phyloP scores from a whole-genome alignment of 805 yeast genomes.

The Candida chauliodis region DNA sequence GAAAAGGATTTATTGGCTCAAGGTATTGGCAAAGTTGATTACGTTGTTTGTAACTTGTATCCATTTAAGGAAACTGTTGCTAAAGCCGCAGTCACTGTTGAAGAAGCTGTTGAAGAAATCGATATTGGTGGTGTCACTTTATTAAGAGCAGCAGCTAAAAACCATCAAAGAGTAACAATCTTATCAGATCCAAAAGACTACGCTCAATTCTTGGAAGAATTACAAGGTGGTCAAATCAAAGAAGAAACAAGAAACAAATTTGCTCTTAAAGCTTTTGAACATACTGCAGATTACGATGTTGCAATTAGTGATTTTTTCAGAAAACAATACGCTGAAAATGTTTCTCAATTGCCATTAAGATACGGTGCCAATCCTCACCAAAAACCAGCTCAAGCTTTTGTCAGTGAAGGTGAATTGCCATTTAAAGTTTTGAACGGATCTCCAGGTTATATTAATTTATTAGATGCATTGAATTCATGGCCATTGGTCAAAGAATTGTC shows the following conservation, averaged over 20 bases:
- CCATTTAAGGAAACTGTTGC: slow-evolving; percentile 98
- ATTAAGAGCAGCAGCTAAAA: slow-evolving; percentile 97
- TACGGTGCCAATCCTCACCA: slow-evolving; percentile 99
- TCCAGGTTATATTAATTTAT: slow-evolving; percentile 95
- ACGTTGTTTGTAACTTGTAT: slow-evolving; percentile 94
- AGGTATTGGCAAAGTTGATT: slow-evolving; percentile 93
- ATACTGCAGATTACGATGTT: slow-evolving; percentile 95
- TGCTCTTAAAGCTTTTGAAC: slow-evolving; percentile 97
- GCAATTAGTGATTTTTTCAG: slow-evolving; percentile 96
- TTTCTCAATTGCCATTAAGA: slow-evolving; percentile 87
- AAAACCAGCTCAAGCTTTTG: slow-evolving; percentile 97
- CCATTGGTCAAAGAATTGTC: slow-evolving; percentile 96
- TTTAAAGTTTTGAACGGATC: slow-evolving; percentile 92
- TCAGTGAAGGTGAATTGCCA: slow-evolving; percentile 82
- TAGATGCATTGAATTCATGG: slow-evolving; percentile 98
- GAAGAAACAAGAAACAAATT: slow-evolving; percentile 71
- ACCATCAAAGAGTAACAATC: slow-evolving; percentile 93
- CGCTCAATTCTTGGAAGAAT: slow-evolving; percentile 79
- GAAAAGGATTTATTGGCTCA: slow-evolving; percentile 84
- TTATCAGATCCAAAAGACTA: slow-evolving; percentile 94
- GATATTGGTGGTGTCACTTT: slow-evolving; percentile 97
- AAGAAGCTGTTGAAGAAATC: slow-evolving; percentile 97
- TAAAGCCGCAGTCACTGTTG: slow-evolving; percentile 90
- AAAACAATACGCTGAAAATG: slow-evolving; percentile 90
- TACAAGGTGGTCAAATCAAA: slow-evolving; percentile 69